Base-by-base conservation (phyloP, 176 grass and related monocot genomes). In the Carex cristatella region DNA sequence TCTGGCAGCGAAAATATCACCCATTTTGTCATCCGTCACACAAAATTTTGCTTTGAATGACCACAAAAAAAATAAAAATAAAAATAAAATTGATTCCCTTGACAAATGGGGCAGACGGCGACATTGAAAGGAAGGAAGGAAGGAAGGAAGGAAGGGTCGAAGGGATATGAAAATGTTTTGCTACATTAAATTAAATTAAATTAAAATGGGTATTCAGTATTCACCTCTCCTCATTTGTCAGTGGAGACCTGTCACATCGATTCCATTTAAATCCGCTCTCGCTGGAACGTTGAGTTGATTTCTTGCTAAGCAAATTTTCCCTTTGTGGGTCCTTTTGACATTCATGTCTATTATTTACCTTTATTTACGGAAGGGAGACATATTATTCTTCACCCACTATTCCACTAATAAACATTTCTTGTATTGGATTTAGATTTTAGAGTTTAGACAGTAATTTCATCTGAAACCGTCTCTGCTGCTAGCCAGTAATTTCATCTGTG, bases 401-500 rank as follows among this genome's bases (percentile, higher is more conserved):
- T 23, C 23, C 23, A 4, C 27, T 10, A 48, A 68, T 69, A 23
- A 23, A 23, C 23, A 23, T 53, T 33, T 83, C 16, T 31, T 68
- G 18, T 31, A 32, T 65, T 33, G 33, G 18, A 53, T 32, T 83
- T 23, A 23, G 23, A 23, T 23, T 23, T 23, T 23, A 23, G 23
- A 23, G 23, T 23, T 23, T 23, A 23, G 23, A 23, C 23, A 23
- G 23, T 23, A 23, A 23, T 23, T 23, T 23, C 23, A 23, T 23
- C 23, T 23, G 14, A 69, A 69, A 83, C 59, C 63, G 81, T 83
- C 81, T 83, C 81, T 83, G 9, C 18, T 83, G 44, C 48, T 83
- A 15, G 81, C 81, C 81, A 66, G 81, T 83, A 69, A 69, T 69
- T 69, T 83, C 40, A 8, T 81, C 7, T 65, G 81, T 83, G 81